Evolutionary conservation across 768 basidiomycete species (phyloP).

Genomic region (Collybiopsis confluens): DNA sequence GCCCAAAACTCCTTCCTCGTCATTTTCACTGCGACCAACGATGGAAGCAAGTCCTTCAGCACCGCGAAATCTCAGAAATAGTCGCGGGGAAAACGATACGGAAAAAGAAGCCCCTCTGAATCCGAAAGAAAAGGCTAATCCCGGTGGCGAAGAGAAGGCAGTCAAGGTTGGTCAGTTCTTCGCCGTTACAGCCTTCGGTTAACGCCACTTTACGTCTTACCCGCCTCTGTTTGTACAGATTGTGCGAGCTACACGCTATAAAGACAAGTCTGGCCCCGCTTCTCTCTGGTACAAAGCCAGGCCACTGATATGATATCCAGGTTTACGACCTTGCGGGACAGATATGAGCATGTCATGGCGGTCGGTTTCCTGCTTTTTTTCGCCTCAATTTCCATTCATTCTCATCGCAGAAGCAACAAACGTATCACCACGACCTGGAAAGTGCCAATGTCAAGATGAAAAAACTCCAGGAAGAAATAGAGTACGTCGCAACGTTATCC

Average conservation of each 20-base stretch:
- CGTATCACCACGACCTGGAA: conserved; percentile 34
- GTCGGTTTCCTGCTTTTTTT: conserved; percentile 24
- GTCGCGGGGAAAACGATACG: neutral
- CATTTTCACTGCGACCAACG: neutral
- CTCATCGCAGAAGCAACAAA: conserved; percentile 29
- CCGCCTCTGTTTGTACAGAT: neutral
- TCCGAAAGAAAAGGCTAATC: neutral
- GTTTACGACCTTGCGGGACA: conserved; percentile 41
- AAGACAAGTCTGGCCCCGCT: conserved; percentile 1
- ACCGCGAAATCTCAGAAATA: neutral
- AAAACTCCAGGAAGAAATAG: conserved; percentile 46
- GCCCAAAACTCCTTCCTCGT: no score
- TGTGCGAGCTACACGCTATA: conserved; percentile 1
- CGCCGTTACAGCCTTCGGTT: neutral
- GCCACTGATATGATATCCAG: conserved; percentile 19
- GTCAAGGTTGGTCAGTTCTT: neutral
- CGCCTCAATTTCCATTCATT: neutral
- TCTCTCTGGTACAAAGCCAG: neutral
- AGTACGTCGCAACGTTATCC: conserved; percentile 30
- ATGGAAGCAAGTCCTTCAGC: neutral
- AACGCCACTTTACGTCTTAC: conserved; percentile 2
- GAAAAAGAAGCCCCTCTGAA: neutral
- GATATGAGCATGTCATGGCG: conserved; percentile 38
- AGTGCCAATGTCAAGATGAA: conserved; percentile 35
- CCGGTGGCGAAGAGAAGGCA: conserved; percentile 1